Percentiles rank a stretch among this genome's conserved stretches.
Conservation (phyloP, 176 grass and related monocot genomes). For the Neostapfia colusana region DNA sequence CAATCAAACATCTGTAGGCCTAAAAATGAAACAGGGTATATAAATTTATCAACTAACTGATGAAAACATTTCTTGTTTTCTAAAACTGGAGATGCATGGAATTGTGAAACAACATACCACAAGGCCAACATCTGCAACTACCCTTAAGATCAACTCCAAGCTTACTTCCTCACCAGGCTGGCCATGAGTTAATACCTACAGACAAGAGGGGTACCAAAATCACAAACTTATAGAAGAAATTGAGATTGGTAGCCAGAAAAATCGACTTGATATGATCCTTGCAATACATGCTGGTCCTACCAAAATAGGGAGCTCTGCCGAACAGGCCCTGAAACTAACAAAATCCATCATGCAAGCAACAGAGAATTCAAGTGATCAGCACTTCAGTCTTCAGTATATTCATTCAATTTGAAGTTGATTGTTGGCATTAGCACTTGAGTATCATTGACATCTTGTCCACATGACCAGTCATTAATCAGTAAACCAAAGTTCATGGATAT, state of each 20-base stretch:
- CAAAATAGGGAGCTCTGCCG: not conserved
- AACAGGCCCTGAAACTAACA: not conserved
- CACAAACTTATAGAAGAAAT: not conserved
- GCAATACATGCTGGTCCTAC: not conserved
- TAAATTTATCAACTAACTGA: not conserved
- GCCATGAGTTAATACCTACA: conserved; percentile 65
- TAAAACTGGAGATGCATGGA: conserved; percentile 10
- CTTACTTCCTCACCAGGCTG: conserved; percentile 29
- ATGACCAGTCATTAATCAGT: conserved; percentile 7
- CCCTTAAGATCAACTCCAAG: conserved; percentile 86
- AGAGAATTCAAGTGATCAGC: not conserved
- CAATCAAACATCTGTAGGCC: not conserved
- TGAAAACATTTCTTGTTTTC: not conserved
- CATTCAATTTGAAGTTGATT: not conserved
- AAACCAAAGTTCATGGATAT: not conserved
- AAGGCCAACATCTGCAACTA: conserved; percentile 98
- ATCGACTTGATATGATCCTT: not conserved
- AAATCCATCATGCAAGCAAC: conserved; percentile 1
- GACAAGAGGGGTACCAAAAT: conserved; percentile 5
- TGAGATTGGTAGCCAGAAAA: not conserved
- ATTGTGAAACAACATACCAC: conserved; percentile 56
- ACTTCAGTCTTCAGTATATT: not conserved
- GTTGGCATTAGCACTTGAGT: not conserved
- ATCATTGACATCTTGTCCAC: not conserved
- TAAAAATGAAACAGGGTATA: not conserved